phyloP scores from a whole-genome alignment of 768 basidiomycete genomes.

The Auricularia cornea region DNA sequence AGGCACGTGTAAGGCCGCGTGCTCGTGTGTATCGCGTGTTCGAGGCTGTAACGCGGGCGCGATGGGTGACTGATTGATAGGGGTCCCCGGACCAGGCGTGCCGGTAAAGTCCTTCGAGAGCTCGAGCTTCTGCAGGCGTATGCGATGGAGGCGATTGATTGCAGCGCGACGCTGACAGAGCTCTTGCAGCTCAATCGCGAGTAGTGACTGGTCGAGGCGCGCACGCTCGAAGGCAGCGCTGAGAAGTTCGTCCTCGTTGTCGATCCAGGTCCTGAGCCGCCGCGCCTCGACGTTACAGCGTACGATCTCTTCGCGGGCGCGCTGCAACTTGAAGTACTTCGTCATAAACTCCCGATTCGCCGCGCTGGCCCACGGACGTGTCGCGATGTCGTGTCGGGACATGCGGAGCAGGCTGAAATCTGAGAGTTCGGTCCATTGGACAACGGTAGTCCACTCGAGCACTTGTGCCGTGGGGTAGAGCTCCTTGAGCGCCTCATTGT shows the following conservation, averaged over 20 bases:
- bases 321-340: constrained; percentile 21
- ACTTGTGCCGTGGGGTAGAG: constrained; percentile 5
- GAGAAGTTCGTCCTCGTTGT: constrained; percentile 15
- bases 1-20: background rate
- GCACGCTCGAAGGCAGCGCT: background rate
- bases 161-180: background rate
- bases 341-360: constrained; percentile 29
- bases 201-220: background rate
- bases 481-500: constrained; percentile 22
- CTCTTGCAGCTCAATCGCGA: background rate
- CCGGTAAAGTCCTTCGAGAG: background rate
- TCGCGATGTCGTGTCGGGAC: constrained; percentile 15
- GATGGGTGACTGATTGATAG: background rate
- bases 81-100: background rate
- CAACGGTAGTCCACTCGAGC: background rate
- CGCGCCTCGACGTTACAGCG: constrained; percentile 26
- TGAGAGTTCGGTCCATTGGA: constrained; percentile 10
- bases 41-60: background rate
- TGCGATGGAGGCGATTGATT: background rate
- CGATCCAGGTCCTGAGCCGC: constrained; percentile 20
- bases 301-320: constrained; percentile 24
- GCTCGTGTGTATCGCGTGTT: background rate
- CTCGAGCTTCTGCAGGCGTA: background rate
- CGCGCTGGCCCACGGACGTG: constrained; percentile 21
- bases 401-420: constrained; percentile 25